Evolutionary conservation across 106 monocot species (phyloP).

Genomic region (Triglochin maritima): DNA sequence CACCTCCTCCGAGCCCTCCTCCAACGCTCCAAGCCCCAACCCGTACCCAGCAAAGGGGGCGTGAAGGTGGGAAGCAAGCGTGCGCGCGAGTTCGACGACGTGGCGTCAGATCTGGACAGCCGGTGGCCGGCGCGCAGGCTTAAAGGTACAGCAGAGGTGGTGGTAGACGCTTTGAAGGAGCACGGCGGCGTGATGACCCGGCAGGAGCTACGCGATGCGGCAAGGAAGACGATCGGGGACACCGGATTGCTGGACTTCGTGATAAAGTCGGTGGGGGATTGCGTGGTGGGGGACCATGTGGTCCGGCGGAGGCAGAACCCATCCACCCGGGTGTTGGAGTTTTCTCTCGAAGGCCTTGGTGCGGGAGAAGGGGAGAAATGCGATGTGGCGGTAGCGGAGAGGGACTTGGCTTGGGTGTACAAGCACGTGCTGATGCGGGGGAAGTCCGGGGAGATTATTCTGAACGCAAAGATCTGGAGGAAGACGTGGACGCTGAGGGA

Average conservation of each 20-base stretch:
- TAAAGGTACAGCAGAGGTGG: slow-evolving; percentile 43
- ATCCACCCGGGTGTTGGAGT: slow-evolving; percentile 58
- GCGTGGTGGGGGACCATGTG: slow-evolving; percentile 30
- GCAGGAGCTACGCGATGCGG: slow-evolving; percentile 79
- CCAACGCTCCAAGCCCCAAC: slow-evolving; percentile 31
- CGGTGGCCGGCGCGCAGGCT: slow-evolving; percentile 71
- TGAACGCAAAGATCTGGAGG: slow-evolving; percentile 69
- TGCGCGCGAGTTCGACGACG: slow-evolving; percentile 37
- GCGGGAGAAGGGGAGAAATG: too few relatives aligned
- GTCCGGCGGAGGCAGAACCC: slow-evolving; percentile 60
- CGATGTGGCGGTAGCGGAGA: slow-evolving; percentile 8
- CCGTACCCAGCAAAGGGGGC: too few relatives aligned
- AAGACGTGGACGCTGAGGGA: slow-evolving; percentile 60
- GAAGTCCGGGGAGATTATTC: slow-evolving; percentile 28
- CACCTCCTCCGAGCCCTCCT: slow-evolving; percentile 63
- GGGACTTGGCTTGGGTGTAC: slow-evolving; percentile 37
- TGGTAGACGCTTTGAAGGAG: slow-evolving; percentile 48
- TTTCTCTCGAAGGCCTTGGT: slow-evolving; percentile 36
- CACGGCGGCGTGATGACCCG: slow-evolving; percentile 49
- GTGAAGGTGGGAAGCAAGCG: background rate
- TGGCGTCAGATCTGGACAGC: slow-evolving; percentile 43
- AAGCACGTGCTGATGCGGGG: slow-evolving; percentile 19
- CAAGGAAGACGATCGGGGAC: slow-evolving; percentile 64
- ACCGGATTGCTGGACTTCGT: slow-evolving; percentile 95
- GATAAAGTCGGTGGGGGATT: slow-evolving; percentile 69